Evolutionary conservation across 2,329 filamentous ascomycete species (phyloP).

Genomic region (Alternaria brassicae): DNA sequence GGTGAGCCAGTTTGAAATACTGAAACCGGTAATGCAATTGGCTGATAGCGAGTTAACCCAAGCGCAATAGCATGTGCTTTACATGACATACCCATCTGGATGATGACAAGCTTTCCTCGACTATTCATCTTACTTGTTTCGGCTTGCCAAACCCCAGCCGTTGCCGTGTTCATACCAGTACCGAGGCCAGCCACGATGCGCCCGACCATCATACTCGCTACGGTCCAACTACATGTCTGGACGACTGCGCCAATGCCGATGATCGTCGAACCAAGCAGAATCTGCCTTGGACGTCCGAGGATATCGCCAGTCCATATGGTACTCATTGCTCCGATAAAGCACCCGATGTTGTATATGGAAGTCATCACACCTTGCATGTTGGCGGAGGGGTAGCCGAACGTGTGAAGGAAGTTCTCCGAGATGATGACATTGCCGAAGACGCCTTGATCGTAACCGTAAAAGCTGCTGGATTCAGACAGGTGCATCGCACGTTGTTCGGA

Average conservation of each 20-base stretch:
- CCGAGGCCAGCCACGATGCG: constrained; percentile 55
- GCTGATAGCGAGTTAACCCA: constrained; percentile 29
- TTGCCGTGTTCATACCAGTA: constrained; percentile 59
- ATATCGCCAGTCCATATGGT: constrained; percentile 62
- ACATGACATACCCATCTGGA: constrained; percentile 49
- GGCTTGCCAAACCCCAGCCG: constrained; percentile 57
- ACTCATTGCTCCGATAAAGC: constrained; percentile 54
- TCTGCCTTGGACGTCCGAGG: constrained; percentile 64
- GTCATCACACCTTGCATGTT: constrained; percentile 52
- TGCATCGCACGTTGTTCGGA: background rate
- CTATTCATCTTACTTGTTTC: constrained; percentile 57
- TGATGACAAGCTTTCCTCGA: constrained; percentile 56
- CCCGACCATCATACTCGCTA: constrained; percentile 50
- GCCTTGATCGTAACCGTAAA: constrained; percentile 55
- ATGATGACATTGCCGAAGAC: constrained; percentile 49
- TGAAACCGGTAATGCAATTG: constrained; percentile 54
- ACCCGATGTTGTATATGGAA: constrained; percentile 54
- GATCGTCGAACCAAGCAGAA: constrained; percentile 62
- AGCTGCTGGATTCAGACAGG: constrained; percentile 24
- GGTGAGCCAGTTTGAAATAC: constrained; percentile 54
- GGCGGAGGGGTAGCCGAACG: constrained; percentile 38
- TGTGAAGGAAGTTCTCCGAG: constrained; percentile 39
- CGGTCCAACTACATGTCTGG: constrained; percentile 47
- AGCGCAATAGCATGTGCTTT: too few relatives aligned
- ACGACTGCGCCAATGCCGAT: constrained; percentile 50